Evolutionary conservation across 2,329 filamentous ascomycete genomes (phyloP), one percentile per base, ranked within the genome.

Genomic region (Diaporthe vaccinii): DNA sequence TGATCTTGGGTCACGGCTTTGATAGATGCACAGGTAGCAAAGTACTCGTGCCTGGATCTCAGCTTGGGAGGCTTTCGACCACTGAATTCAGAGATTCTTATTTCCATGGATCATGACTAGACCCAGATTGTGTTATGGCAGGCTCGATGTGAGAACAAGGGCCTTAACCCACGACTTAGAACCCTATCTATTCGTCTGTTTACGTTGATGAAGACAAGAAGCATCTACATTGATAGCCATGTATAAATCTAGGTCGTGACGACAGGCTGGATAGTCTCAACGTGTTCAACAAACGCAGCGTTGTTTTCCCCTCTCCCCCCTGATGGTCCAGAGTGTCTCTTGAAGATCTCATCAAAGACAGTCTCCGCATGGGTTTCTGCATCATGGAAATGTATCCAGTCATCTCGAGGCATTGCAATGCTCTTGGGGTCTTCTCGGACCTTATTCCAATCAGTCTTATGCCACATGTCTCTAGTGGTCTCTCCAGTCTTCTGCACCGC

Each of bases 301-400:
- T 46, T 59, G 10, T 15, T 53, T 14, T 51, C 57, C 4, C 20
- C n/a, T 4, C 14, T n/a, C 12, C 15, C 28, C 9, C 10, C n/a
- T 15, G 15, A 49, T 20, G 76, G 61, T 15, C 36, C 71, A 4
- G 75, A 76, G 8, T 84, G 73, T 61, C 79, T 79, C 61, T 80
- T 79, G 25, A 83, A 82, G 1, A 80, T 75, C 7, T 81, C 80
- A 31, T 84, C 83, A 72, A 85, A 86, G 17, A 80, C 78, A 25
- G 83, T 82, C 71, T 86, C 84, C 1, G 85, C 83, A 28, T 86
- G 80, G 74, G 82, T 82, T 81, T 90, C 88, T 0, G 87, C 85
- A 75, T 90, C 89, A 76, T 86, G 85, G n/a, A 83, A 79, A 72
- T 88, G 85, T 25, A 90, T 86, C 88, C 88, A 90, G 71, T 88